A percentile compares a stretch with the other conserved stretches of the same genome.
phyloP scores from a whole-genome alignment of 2,329 filamentous ascomycete genomes.

The Hysterium pulicare region DNA sequence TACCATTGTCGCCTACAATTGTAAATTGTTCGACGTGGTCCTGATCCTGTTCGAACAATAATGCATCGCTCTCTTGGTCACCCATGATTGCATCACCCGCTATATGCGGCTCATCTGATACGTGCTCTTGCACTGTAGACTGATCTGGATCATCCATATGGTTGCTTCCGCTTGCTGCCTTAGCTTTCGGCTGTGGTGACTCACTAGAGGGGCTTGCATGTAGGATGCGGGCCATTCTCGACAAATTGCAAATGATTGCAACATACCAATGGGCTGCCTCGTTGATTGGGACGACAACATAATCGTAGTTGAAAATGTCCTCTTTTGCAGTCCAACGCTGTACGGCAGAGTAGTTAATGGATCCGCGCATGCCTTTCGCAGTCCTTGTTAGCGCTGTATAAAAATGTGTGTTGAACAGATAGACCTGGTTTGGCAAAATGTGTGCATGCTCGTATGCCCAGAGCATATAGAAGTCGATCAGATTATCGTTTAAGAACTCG shows the following conservation, averaged over 20 bases:
- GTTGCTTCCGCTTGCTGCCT: too few species aligned
- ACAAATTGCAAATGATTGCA: slow-evolving; percentile 88
- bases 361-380: slow-evolving; percentile 45
- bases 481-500: slow-evolving; percentile 86
- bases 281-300: slow-evolving; percentile 88
- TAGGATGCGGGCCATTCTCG: slow-evolving; percentile 51
- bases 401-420: slow-evolving; percentile 93
- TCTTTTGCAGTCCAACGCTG: slow-evolving; percentile 82
- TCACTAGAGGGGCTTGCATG: too few species aligned
- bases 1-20: background rate
- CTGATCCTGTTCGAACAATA: background rate
- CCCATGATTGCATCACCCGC: too few species aligned
- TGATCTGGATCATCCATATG: too few species aligned
- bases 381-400: slow-evolving; percentile 68
- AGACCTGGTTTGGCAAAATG: slow-evolving; percentile 60
- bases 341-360: slow-evolving; percentile 85
- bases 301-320: slow-evolving; percentile 82
- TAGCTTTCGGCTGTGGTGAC: slow-evolving; percentile 1
- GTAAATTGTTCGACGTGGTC: background rate
- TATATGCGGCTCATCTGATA: too few species aligned
- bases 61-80: too few species aligned
- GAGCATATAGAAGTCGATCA: slow-evolving; percentile 84
- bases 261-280: slow-evolving; percentile 89
- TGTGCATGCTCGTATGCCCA: slow-evolving; percentile 36
- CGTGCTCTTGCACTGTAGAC: too few species aligned